Base-by-base conservation (phyloP, 2,329 filamentous ascomycete genomes). In the Phaeosphaeriaceae sp. region DNA sequence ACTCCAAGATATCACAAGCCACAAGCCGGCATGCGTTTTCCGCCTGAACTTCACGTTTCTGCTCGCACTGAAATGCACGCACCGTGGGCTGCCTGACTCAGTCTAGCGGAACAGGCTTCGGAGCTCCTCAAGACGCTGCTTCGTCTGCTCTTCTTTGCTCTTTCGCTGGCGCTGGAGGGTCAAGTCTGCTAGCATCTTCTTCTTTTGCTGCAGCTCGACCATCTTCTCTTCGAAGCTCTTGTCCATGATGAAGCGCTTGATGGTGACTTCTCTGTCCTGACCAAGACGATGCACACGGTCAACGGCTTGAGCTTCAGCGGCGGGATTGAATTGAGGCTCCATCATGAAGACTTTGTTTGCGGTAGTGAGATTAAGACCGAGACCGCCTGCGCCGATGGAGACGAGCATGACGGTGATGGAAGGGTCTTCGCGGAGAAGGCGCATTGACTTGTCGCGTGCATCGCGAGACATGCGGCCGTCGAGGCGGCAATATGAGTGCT, bases 271-370 rank as follows among this genome's bases (percentile, higher is more conserved):
- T n/a, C 95, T 85, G 68, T 87, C 95, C 81, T 99, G 95, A 0
- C 95, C 76, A 0, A 78, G 54, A 7, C 76, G 63, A 52, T 78
- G 75, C 1, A 99, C 92, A 27, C 95, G 91, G 75, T 98, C 95
- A 7, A 98, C 86, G 1, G 95, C 95, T 79, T 99, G 95, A 5
- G 93, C 91, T 77, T 99, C 94, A 0, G 93, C 92, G 0, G 93
- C 93, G 0, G 95, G 95, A 71, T 99, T 99, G 81, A 94, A 99
- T 73, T 97, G 93, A 5, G 95, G 95, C 76, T 99, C 95, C 94
- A 99, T 98, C 69, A 98, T 91, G 75, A 95, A 98, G 15, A 96
- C 94, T 54, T 87, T 90, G 73, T 89, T 95, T 31, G 90, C 94
- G 0, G 91, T 84, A 0, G 93, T 97, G 54, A 98, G 82, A 73